These are phyloP conservation scores for Adansonia rubrostipa DNA, from an alignment of 441 rosid species.

Conservation along the genomic window DNA sequence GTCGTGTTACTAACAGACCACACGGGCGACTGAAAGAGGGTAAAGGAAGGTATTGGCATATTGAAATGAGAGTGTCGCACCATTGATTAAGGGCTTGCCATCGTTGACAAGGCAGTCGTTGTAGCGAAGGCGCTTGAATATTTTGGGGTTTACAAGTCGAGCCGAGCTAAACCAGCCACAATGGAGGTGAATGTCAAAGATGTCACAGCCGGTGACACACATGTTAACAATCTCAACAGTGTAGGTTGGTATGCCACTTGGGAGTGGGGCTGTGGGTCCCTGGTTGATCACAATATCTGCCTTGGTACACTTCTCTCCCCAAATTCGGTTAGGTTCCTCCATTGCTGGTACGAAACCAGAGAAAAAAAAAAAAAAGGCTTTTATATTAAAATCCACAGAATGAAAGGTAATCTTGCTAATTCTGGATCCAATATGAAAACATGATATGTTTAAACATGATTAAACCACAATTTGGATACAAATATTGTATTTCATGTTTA, in stretches of 20 bases:
- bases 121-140: slow-evolving; percentile 77
- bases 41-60: slow-evolving; percentile 82
- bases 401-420: too few species aligned
- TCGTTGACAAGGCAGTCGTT: slow-evolving; percentile 88
- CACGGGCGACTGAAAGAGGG: slow-evolving; percentile 71
- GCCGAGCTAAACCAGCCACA: slow-evolving; percentile 97
- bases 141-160: slow-evolving; percentile 68
- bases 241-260: slow-evolving; percentile 80
- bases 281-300: slow-evolving; percentile 74
- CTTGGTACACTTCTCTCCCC: slow-evolving; percentile 62
- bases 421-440: too few species aligned
- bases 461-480: too few species aligned
- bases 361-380: slow-evolving; percentile 8
- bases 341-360: slow-evolving; percentile 15
- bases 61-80: slow-evolving; percentile 64
- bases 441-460: too few species aligned
- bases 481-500: too few species aligned
- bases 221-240: slow-evolving; percentile 75
- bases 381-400: background rate
- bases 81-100: slow-evolving; percentile 62
- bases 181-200: slow-evolving; percentile 66
- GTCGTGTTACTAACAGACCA: slow-evolving; percentile 40
- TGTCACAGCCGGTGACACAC: slow-evolving; percentile 71
- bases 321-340: slow-evolving; percentile 54
- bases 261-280: slow-evolving; percentile 68